Evolutionary conservation across 140 eudicot species (phyloP).

Genomic region (Stevia rebaudiana): DNA sequence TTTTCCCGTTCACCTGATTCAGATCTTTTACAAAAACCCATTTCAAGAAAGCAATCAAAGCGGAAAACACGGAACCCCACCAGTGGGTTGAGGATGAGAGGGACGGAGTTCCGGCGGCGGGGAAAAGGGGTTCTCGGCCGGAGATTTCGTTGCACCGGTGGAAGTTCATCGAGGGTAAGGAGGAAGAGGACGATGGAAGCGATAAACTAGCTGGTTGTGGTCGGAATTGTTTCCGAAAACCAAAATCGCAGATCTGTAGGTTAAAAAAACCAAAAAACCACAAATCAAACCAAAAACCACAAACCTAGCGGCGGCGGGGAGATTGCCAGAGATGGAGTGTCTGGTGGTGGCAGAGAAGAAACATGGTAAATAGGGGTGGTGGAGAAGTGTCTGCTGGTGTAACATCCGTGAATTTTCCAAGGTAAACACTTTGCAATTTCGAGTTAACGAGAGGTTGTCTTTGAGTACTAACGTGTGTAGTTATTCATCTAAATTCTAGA

Average conservation of each 20-base stretch:
- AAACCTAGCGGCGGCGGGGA: constrained; percentile 49
- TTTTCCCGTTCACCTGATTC: constrained; percentile 25
- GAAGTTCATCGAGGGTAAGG: constrained; percentile 43
- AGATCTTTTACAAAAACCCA: constrained; percentile 51
- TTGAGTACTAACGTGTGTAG: too few species aligned
- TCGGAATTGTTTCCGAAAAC: constrained; percentile 41
- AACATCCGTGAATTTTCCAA: too few species aligned
- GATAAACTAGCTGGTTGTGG: constrained; percentile 26
- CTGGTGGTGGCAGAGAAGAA: constrained; percentile 47
- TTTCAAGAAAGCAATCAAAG: constrained; percentile 29
- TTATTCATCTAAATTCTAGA: too few species aligned
- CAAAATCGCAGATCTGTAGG: too few species aligned
- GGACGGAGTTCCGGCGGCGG: constrained; percentile 33
- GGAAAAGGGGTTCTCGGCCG: constrained; percentile 51
- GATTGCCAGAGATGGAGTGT: constrained; percentile 30
- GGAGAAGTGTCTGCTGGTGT: constrained; percentile 45
- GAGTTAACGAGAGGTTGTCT: too few species aligned
- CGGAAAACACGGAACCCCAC: constrained; percentile 31
- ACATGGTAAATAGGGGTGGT: constrained; percentile 32
- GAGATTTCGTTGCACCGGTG: constrained; percentile 60
- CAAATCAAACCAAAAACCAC: too few species aligned
- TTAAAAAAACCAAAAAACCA: too few species aligned
- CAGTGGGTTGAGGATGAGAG: constrained; percentile 45
- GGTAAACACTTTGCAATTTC: too few species aligned
- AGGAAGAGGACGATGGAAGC: constrained; percentile 11